Evolutionary conservation across 2,329 filamentous ascomycete species (phyloP), one percentile per base, ranked within the genome.

Genomic region (Cordyceps cateniannulata): DNA sequence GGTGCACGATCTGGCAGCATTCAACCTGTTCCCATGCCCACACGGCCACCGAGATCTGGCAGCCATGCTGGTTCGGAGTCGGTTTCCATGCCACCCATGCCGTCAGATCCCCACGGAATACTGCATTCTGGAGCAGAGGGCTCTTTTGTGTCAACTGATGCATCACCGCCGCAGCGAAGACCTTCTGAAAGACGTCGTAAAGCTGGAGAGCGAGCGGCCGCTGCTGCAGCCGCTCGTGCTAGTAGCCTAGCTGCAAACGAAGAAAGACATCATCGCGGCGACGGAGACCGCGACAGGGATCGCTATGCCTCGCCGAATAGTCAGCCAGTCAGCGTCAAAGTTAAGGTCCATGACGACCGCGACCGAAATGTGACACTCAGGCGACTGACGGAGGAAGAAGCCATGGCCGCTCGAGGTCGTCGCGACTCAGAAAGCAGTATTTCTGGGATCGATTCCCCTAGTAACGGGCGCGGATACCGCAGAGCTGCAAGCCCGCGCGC

Each of bases 361-460:
- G 81, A 85, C 62, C 76, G 81, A 63, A 85, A 85, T 64, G 79
- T 88, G 61, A 88, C 85, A 16, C 73, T 88, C 47, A 79, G 85
- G 42, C 77, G 83, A 40, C 72, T 87, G 25, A 86, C 85, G 0
- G 84, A 86, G 27, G 81, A 85, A 63, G 85, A 88, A 69, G 77
- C 81, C 3, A 75, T 76, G 38, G 76, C 76, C 32, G 73, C 70
- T 4, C 70, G 75, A 14, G 75, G 76, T 49, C 71, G 73, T 10
- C 69, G 75, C 48, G 80, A 81, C 62, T 84, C 83, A 10, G 71
- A 79, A 35, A 85, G 81, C 68, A 86, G 81, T 66, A 64, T 85
- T 2, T 85, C 83, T 3, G 84, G 78, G 5, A 75, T 77, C n/a
- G 84, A 85, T 27, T 79, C 79, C 5, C 79, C 79, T 1, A 76